Evolutionary conservation across 2,329 filamentous ascomycete species (phyloP).

Genomic region (Blastomyces parvus): DNA sequence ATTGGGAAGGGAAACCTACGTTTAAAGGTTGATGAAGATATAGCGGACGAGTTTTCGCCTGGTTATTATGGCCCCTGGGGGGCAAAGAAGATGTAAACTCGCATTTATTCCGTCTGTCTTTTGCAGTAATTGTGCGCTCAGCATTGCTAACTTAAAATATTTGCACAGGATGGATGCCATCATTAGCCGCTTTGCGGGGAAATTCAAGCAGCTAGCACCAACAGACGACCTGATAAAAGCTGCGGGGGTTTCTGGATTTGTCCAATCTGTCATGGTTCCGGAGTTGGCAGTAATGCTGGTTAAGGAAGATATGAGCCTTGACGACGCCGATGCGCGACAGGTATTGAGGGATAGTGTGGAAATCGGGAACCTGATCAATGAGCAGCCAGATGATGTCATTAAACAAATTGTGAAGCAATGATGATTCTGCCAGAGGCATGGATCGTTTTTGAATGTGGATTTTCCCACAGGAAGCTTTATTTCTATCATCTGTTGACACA

Average conservation of each 20-base stretch:
- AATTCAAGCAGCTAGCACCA: conserved; percentile 53
- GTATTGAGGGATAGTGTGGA: conserved; percentile 58
- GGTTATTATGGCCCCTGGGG: conserved; percentile 80
- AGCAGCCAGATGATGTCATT: conserved; percentile 52
- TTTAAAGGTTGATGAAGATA: conserved; percentile 39
- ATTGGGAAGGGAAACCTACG: conserved; percentile 51
- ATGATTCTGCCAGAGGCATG: background rate
- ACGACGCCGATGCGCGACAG: conserved; percentile 38
- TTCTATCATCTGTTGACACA: background rate
- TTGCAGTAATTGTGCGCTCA: conserved; percentile 9
- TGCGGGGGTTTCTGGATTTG: conserved; percentile 57
- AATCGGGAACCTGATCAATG: conserved; percentile 59
- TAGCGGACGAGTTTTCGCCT: conserved; percentile 51
- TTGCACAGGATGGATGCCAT: conserved; percentile 45
- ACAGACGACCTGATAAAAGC: conserved; percentile 57
- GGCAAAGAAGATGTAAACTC: conserved; percentile 56
- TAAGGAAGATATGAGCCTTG: conserved; percentile 49
- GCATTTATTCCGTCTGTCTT: conserved; percentile 9
- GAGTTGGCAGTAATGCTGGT: conserved; percentile 52
- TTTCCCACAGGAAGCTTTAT: background rate
- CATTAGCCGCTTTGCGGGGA: conserved; percentile 49
- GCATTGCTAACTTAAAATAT: conserved; percentile 7
- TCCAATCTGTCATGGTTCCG: conserved; percentile 67
- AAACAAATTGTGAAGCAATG: conserved; percentile 18
- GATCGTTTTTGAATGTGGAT: background rate